A percentile compares a stretch with the other conserved stretches of the same genome.
phyloP scores from a whole-genome alignment of 441 rosid genomes.

The Omphalea diandra region DNA sequence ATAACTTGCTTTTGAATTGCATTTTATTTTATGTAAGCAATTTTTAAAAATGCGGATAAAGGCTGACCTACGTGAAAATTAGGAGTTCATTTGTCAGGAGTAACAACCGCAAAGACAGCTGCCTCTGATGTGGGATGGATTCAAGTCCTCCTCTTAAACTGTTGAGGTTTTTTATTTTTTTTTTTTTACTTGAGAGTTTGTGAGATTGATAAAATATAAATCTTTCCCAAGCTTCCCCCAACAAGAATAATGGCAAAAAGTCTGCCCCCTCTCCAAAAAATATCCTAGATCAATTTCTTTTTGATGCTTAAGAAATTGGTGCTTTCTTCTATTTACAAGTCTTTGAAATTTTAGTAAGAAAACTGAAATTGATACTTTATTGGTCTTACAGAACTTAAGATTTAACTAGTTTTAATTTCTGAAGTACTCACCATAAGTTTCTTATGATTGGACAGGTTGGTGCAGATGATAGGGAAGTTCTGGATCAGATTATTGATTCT shows the following conservation, averaged over 20 bases:
- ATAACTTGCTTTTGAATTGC: background rate
- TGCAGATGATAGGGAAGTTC: conserved; percentile 68
- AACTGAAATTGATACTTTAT: background rate
- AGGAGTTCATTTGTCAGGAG: conserved; percentile 10
- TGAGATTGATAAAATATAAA: background rate
- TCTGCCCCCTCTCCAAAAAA: background rate
- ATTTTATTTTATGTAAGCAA: background rate
- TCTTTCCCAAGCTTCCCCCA: background rate
- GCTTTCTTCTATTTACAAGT: background rate
- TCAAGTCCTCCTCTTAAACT: background rate
- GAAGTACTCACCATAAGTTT: conserved; percentile 10
- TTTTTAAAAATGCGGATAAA: background rate
- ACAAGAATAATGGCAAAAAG: background rate
- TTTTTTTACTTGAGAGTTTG: background rate
- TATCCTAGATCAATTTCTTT: background rate
- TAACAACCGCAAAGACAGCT: background rate
- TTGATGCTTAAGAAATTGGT: background rate
- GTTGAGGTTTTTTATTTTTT: no score
- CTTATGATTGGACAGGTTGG: conserved; percentile 63
- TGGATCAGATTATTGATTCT: conserved; percentile 88
- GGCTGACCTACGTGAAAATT: background rate
- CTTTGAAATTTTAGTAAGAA: background rate
- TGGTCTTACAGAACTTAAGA: background rate
- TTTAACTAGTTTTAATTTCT: background rate
- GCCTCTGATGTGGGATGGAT: background rate